Evolutionary conservation across 768 basidiomycete genomes (phyloP).

Genomic region (Tricholoma hemisulphureum): DNA sequence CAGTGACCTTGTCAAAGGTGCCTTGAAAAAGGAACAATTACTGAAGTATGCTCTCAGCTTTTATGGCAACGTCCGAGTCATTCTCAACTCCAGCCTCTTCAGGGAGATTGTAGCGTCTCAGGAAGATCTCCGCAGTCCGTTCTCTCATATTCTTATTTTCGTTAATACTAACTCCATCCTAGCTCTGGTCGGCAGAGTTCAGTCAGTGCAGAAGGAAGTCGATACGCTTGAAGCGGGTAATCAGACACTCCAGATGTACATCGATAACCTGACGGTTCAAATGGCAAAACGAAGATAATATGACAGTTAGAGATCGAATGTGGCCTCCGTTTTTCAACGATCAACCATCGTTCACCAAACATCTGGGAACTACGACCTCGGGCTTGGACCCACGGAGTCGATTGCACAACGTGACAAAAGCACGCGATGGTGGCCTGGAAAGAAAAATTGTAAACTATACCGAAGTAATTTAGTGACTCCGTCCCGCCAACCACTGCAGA

Average conservation of each 20-base stretch:
- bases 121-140: conserved; percentile 72
- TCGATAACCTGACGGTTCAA: conserved; percentile 85
- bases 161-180: not conserved
- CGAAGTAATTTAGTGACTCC: conserved; percentile 52
- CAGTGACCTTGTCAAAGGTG: conserved; percentile 70
- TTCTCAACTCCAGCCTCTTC: not conserved
- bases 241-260: conserved; percentile 83
- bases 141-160: not conserved
- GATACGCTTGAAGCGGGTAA: conserved; percentile 80
- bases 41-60: conserved; percentile 55
- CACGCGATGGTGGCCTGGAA: not conserved
- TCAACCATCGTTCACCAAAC: no score
- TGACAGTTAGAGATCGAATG: no score
- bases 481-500: conserved; percentile 79
- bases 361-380: not conserved
- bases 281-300: conserved; percentile 74
- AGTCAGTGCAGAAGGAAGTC: conserved; percentile 72
- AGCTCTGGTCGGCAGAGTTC: conserved; percentile 70
- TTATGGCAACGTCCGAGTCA: conserved; percentile 8
- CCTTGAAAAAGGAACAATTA: conserved; percentile 72
- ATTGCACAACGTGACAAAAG: not conserved
- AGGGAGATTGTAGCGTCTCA: conserved; percentile 79
- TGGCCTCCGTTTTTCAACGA: not conserved
- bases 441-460: not conserved
- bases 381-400: not conserved